Percentiles rank a stretch among this genome's conserved stretches.
These are phyloP conservation scores for Blumeriella jaapii DNA, from an alignment of 2,329 filamentous ascomycete species.

Conservation along the genomic window DNA sequence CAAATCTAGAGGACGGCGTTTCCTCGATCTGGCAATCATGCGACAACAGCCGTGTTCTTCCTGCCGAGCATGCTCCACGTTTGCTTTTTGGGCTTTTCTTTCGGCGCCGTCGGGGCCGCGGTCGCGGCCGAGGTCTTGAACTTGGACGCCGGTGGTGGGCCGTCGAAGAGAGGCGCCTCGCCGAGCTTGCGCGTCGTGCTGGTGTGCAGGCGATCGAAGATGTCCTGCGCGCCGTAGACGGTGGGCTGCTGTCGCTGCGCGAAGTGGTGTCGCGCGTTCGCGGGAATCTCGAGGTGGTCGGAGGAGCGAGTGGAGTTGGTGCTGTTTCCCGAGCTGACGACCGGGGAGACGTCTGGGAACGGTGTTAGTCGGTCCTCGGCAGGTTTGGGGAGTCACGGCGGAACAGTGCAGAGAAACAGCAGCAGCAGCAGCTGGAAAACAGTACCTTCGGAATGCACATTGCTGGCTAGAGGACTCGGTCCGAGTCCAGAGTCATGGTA, in stretches of 20 bases:
- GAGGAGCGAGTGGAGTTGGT: slow-evolving; percentile 18
- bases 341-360: slow-evolving; percentile 18
- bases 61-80: slow-evolving; percentile 22
- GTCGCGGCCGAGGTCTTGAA: slow-evolving; percentile 4
- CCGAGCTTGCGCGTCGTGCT: slow-evolving; percentile 25
- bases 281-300: slow-evolving; percentile 20
- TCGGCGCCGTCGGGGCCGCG: slow-evolving; percentile 1
- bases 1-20: neutral
- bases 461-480: slow-evolving; percentile 22
- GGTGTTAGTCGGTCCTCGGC: slow-evolving; percentile 9
- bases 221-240: slow-evolving; percentile 20
- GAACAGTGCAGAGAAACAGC: neutral
- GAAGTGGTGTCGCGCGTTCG: slow-evolving; percentile 7
- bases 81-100: slow-evolving; percentile 17
- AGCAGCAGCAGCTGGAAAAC: slow-evolving; percentile 2
- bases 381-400: neutral
- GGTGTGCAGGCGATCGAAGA: slow-evolving; percentile 25
- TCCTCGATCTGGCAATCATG: slow-evolving; percentile 8
- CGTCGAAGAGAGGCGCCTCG: slow-evolving; percentile 23
- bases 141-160: slow-evolving; percentile 9
- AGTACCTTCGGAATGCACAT: slow-evolving; percentile 23
- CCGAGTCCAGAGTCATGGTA: slow-evolving; percentile 23
- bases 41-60: slow-evolving; percentile 13
- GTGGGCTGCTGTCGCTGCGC: slow-evolving; percentile 14
- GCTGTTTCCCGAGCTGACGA: slow-evolving; percentile 20